Conservation (phyloP, 2,329 filamentous ascomycete species). For the Talaromyces sp. region DNA sequence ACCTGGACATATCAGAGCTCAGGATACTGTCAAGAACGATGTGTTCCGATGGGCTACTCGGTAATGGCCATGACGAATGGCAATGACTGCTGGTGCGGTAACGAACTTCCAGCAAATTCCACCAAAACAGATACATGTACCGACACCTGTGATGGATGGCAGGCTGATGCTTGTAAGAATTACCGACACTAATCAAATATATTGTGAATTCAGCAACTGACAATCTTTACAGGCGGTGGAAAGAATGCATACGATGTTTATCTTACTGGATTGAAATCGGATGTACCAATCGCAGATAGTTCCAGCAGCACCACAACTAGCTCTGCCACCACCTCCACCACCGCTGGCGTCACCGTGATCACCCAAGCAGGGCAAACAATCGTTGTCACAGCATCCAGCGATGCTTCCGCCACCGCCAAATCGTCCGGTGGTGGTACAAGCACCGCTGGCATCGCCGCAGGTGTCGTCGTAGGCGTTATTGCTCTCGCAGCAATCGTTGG, state of each 20-base stretch:
- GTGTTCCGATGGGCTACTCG: constrained; percentile 46
- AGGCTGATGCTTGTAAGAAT: constrained; percentile 60
- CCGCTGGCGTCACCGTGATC: constrained; percentile 27
- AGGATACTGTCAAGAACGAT: constrained; percentile 55
- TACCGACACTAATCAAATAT: neutral
- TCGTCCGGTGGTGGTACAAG: constrained; percentile 54
- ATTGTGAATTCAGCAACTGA: constrained; percentile 19
- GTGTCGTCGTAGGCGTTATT: constrained; percentile 80
- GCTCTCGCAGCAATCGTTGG: constrained; percentile 63
- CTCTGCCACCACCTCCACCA: constrained; percentile 32
- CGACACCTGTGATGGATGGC: constrained; percentile 62
- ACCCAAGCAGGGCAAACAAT: constrained; percentile 31
- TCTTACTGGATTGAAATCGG: constrained; percentile 47
- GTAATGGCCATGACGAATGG: constrained; percentile 63
- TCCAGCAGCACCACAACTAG: constrained; percentile 24
- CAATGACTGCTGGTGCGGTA: constrained; percentile 69
- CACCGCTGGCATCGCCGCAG: constrained; percentile 79
- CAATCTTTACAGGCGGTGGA: constrained; percentile 54
- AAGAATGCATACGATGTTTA: constrained; percentile 50
- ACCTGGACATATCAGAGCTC: constrained; percentile 51
- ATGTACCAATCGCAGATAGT: constrained; percentile 26
- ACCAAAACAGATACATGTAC: constrained; percentile 60
- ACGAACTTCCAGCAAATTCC: constrained; percentile 59
- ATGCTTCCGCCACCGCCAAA: constrained; percentile 9
- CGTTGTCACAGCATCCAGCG: constrained; percentile 31